Conservation (phyloP, 106 monocot species). For the Hemerocallis citrina region DNA sequence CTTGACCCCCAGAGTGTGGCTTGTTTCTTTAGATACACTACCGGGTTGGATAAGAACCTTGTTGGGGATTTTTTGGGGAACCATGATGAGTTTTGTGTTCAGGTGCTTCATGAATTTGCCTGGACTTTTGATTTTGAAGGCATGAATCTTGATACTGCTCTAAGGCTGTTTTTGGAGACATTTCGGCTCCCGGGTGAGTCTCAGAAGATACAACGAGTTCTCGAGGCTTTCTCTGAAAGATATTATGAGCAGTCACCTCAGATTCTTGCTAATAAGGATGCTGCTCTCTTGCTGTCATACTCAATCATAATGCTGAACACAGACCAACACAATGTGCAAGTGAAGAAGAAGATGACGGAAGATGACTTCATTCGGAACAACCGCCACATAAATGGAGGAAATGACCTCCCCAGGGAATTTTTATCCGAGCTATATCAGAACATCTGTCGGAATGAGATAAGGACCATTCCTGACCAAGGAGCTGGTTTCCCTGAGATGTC, state of each 20-base stretch:
- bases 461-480: conserved; percentile 43
- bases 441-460: conserved; percentile 53
- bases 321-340: conserved; percentile 57
- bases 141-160: conserved; percentile 57
- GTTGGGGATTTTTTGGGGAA: conserved; percentile 61
- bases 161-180: conserved; percentile 52
- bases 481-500: conserved; percentile 38
- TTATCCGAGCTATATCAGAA: conserved; percentile 45
- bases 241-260: conserved; percentile 58
- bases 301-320: conserved; percentile 61
- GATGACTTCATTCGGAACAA: conserved; percentile 59
- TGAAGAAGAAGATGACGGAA: conserved; percentile 67
- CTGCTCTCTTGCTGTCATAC: conserved; percentile 47
- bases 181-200: conserved; percentile 60
- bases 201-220: conserved; percentile 58
- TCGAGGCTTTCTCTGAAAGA: conserved; percentile 57
- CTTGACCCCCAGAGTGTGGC: conserved; percentile 53
- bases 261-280: conserved; percentile 45
- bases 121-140: conserved; percentile 54
- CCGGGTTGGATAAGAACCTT: conserved; percentile 56
- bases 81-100: conserved; percentile 60
- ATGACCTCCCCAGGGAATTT: conserved; percentile 51
- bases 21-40: conserved; percentile 43
- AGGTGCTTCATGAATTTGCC: conserved; percentile 63
- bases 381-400: conserved; percentile 45